These are phyloP conservation scores for Stachybotrys chartarum DNA, from an alignment of 2,329 filamentous ascomycete genomes.

Conservation along the genomic window DNA sequence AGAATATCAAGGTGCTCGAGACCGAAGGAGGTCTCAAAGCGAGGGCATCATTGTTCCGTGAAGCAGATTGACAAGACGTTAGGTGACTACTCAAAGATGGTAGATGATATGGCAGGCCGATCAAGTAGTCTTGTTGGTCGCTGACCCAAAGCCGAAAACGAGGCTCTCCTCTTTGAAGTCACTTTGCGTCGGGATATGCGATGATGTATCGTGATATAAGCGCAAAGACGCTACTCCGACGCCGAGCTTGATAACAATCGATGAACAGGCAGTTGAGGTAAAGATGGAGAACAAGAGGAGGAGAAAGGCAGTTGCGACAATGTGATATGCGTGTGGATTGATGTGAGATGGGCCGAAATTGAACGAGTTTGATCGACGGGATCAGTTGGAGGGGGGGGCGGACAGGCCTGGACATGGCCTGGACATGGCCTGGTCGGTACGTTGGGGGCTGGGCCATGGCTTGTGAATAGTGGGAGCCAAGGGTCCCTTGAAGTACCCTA, in stretches of 20 bases:
- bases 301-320: not conserved
- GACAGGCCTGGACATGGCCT: not conserved
- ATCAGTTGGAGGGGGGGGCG: not conserved
- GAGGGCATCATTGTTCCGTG: not conserved
- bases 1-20: not conserved
- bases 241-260: no score
- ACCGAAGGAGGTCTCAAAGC: not conserved
- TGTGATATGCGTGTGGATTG: not conserved
- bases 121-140: not conserved
- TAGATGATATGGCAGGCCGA: no score
- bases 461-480: no score
- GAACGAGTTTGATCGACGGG: not conserved
- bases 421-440: no score
- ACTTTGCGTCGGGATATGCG: no score
- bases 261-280: not conserved
- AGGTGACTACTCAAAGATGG: no score
- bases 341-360: not conserved
- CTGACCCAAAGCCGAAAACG: not conserved
- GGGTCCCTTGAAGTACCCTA: no score
- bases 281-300: not conserved
- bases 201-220: no score
- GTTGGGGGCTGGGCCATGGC: no score
- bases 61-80: not conserved
- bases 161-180: no score
- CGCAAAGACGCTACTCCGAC: no score